A percentile compares a stretch with the other conserved stretches of the same genome.
Conservation (phyloP, 192 early-diverging fungal genomes). For the Kappamyces sp. region DNA sequence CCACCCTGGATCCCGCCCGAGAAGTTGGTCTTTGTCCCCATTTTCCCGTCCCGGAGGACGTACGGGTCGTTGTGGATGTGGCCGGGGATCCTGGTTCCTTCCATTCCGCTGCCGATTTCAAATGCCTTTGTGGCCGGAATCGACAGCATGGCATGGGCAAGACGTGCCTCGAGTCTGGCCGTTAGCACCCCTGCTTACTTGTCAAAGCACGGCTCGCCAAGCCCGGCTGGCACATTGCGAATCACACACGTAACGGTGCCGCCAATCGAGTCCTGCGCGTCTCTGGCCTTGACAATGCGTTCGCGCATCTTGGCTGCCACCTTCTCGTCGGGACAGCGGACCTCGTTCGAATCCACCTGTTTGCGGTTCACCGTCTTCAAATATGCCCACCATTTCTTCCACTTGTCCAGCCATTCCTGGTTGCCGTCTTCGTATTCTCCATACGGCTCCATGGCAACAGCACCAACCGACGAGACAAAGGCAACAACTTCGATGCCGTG, state of each 20-base stretch:
- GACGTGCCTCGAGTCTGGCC: slow-evolving; percentile 69
- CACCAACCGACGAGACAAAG: slow-evolving; percentile 86
- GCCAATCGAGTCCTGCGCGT: slow-evolving; percentile 86
- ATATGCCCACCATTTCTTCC: slow-evolving; percentile 48
- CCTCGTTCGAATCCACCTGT: slow-evolving; percentile 74
- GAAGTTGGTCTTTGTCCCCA: slow-evolving; percentile 88
- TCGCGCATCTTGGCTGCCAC: slow-evolving; percentile 73
- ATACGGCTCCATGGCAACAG: slow-evolving; percentile 62
- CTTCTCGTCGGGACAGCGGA: slow-evolving; percentile 80
- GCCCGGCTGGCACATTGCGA: slow-evolving; percentile 79
- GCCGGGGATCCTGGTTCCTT: slow-evolving; percentile 79
- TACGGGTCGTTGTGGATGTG: slow-evolving; percentile 93
- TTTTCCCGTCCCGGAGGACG: slow-evolving; percentile 50
- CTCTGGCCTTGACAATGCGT: slow-evolving; percentile 72
- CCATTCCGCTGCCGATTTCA: slow-evolving; percentile 91
- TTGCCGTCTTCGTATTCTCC: slow-evolving; percentile 45
- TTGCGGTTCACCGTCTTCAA: slow-evolving; percentile 65
- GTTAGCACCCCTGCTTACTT: slow-evolving; percentile 38
- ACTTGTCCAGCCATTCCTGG: slow-evolving; percentile 52
- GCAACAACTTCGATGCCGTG: slow-evolving; percentile 88
- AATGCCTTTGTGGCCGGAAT: slow-evolving; percentile 99
- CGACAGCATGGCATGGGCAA: slow-evolving; percentile 98
- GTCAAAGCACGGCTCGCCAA: slow-evolving; percentile 98
- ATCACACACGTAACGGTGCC: slow-evolving; percentile 95
- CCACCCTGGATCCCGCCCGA: slow-evolving; percentile 94